phyloP scores from a whole-genome alignment of 441 rosid genomes.

The Manihot esculenta region DNA sequence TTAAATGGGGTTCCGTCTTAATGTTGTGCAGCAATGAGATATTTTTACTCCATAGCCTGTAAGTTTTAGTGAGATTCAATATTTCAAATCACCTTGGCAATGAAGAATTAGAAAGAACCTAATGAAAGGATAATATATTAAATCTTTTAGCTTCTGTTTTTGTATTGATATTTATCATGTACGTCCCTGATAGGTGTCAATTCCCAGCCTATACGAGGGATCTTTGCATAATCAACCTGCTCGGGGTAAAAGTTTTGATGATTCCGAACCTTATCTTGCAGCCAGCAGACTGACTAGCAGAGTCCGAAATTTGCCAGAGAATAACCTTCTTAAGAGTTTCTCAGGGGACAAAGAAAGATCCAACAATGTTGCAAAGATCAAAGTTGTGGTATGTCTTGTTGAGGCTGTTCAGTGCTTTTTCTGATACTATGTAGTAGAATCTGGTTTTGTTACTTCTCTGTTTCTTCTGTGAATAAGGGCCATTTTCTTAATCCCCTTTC shows the following conservation, averaged over 20 bases:
- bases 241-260: constrained; percentile 47
- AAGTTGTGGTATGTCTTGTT: constrained; percentile 71
- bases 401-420: neutral
- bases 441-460: neutral
- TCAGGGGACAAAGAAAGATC: constrained; percentile 56
- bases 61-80: neutral
- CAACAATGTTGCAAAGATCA: constrained; percentile 84
- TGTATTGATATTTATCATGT: neutral
- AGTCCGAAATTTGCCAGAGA: constrained; percentile 39
- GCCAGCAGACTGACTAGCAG: constrained; percentile 34
- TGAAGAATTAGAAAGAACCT: neutral
- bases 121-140: neutral
- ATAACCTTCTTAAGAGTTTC: constrained; percentile 46
- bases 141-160: neutral
- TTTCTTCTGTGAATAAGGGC: neutral
- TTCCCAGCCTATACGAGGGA: constrained; percentile 35
- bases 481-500: neutral
- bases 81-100: neutral
- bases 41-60: too few species aligned
- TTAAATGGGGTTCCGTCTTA: neutral
- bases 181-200: constrained; percentile 28
- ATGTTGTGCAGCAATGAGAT: neutral
- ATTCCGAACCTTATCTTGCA: constrained; percentile 39
- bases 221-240: constrained; percentile 12
- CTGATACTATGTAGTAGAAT: neutral